A percentile compares a stretch with the other conserved stretches of the same genome.
Conservation (phyloP, 441 rosid genomes). For the Adansonia madagascariensis region DNA sequence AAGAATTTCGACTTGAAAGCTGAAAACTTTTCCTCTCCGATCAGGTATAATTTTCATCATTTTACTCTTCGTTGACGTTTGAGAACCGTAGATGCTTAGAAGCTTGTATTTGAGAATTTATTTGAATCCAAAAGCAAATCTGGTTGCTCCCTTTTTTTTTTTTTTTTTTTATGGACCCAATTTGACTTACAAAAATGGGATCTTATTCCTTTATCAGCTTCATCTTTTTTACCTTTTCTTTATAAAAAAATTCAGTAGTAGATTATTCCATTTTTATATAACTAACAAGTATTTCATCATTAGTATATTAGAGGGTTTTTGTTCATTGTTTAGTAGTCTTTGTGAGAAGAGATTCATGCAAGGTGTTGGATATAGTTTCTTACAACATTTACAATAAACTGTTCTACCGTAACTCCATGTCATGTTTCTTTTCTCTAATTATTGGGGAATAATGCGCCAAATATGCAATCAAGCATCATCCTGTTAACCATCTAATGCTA, state of each 20-base stretch:
- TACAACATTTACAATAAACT: background rate
- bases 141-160: background rate
- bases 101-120: background rate
- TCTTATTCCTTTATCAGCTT: background rate
- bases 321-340: background rate
- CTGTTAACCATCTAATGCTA: background rate
- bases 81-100: background rate
- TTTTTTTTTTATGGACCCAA: background rate
- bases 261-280: background rate
- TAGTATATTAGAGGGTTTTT: background rate
- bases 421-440: background rate
- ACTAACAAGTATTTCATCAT: background rate
- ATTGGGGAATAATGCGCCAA: background rate
- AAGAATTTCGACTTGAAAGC: conserved; percentile 11
- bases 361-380: background rate
- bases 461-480: background rate
- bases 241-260: background rate
- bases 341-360: background rate
- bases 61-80: background rate
- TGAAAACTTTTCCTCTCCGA: background rate
- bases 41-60: conserved; percentile 7
- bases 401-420: background rate
- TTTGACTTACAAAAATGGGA: background rate
- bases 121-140: background rate
- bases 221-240: background rate